Evolutionary conservation across 2,329 filamentous ascomycete genomes (phyloP), one percentile per base, ranked within the genome.

Genomic region (Xylariaceae sp.): DNA sequence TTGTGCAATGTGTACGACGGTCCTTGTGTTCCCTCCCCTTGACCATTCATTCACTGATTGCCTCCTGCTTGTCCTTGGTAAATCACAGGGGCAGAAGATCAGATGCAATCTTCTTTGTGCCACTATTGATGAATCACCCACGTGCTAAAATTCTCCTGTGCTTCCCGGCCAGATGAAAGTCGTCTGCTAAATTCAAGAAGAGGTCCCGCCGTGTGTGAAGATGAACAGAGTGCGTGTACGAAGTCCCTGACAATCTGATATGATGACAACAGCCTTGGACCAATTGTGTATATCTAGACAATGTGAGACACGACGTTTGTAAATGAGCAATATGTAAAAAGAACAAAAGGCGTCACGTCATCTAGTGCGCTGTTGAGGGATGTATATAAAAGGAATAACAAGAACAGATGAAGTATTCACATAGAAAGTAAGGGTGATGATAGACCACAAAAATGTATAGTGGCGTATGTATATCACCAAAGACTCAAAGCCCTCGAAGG

Each of bases 81-180:
- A n/a, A n/a, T n/a, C n/a, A n/a, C n/a, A n/a, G n/a, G 22, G 12
- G 41, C 37, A 27, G 37, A 27, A 35, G 40, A 27, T 22, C 25
- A 40, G 41, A 35, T n/a, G 39, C 22, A 40, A 32, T 35, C 22
- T 40, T 37, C 40, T 40, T 23, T 32, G 44, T 45, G 42, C 22
- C 22, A 50, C 44, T 14, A 35, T 44, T 35, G 23, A 22, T 22
- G 3, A 32, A 40, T 33, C 6, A 29, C 25, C 37, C 34, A 39
- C 37, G 41, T 38, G 37, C 22, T 14, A n/a, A 38, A 36, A 34
- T 40, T 14, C 19, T 29, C 41, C 22, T 36, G 17, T 38, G 37
- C n/a, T n/a, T n/a, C n/a, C n/a, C n/a, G n/a, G n/a, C n/a, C n/a
- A n/a, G n/a, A n/a, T n/a, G n/a, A n/a, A n/a, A n/a, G n/a, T n/a